These are phyloP conservation scores for Trichophyton simii DNA, from an alignment of 2,329 filamentous ascomycete species.

Conservation along the genomic window DNA sequence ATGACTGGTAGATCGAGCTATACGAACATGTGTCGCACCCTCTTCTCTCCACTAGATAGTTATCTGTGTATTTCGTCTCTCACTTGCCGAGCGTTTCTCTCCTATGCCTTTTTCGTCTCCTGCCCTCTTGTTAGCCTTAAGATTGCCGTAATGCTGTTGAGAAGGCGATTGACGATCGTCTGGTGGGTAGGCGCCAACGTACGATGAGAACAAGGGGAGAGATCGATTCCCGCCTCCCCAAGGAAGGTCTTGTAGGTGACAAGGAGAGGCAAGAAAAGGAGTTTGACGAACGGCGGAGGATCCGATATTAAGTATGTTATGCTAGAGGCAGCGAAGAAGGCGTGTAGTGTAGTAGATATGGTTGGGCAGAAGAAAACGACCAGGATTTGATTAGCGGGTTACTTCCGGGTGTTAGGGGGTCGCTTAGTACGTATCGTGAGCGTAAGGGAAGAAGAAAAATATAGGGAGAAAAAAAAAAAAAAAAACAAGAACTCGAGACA, in stretches of 20 bases:
- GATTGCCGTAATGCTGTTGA: not conserved
- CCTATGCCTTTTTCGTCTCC: not conserved
- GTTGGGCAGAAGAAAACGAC: not conserved
- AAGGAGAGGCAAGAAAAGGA: not conserved
- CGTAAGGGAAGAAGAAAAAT: not conserved
- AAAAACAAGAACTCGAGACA: not conserved
- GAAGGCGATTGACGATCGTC: not conserved
- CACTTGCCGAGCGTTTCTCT: not conserved
- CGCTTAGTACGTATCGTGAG: not conserved
- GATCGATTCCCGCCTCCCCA: not conserved
- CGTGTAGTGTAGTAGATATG: not conserved
- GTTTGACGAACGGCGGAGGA: not conserved
- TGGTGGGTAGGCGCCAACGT: not conserved
- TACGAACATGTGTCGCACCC: slow-evolving; percentile 3
- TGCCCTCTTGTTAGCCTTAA: not conserved
- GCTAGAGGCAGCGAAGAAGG: not conserved
- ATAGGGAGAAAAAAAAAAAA: no score
- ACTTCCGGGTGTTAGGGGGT: slow-evolving; percentile 1
- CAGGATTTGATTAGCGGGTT: slow-evolving; percentile 3
- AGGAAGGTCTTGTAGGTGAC: not conserved
- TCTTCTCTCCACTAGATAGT: not conserved
- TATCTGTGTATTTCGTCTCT: not conserved
- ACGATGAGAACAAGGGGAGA: not conserved
- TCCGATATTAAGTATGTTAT: not conserved
- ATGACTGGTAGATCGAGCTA: slow-evolving; percentile 14